Evolutionary conservation across 495 filamentous ascomycete species (phyloP).

Genomic region (Patellaria atrata): DNA sequence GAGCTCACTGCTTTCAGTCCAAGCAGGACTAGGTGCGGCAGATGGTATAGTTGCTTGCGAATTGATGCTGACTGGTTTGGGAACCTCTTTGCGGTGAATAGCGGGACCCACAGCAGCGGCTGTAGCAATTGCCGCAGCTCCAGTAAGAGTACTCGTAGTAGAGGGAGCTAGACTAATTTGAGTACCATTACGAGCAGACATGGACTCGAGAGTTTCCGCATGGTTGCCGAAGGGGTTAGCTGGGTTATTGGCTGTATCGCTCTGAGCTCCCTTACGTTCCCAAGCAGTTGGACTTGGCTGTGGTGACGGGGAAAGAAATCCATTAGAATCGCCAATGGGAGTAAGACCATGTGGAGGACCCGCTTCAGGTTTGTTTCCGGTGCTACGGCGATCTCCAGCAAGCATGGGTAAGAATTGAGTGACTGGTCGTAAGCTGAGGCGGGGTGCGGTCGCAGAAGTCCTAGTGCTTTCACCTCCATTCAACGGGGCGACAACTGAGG

Average conservation of each 20-base stretch:
- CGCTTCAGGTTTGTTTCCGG: conserved; percentile 28
- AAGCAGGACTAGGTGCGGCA: conserved; percentile 38
- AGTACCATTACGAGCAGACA: conserved; percentile 14
- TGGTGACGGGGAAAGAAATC: conserved; percentile 15
- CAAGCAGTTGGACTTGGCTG: conserved; percentile 30
- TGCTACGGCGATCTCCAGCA: conserved; percentile 31
- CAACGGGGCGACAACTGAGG: conserved; percentile 19
- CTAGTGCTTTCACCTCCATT: conserved; percentile 18
- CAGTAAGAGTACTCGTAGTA: conserved; percentile 19
- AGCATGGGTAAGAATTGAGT: conserved; percentile 75
- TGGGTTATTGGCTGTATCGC: conserved; percentile 28
- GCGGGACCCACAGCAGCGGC: conserved; percentile 15
- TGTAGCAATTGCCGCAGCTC: conserved; percentile 29
- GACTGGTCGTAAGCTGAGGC: conserved; percentile 72
- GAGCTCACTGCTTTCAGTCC: conserved; percentile 36
- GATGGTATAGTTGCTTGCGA: conserved; percentile 5
- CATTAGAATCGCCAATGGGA: conserved; percentile 3
- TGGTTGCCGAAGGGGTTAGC: conserved; percentile 33
- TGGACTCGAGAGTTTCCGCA: conserved; percentile 28
- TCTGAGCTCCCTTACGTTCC: conserved; percentile 34
- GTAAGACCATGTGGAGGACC: conserved; percentile 25
- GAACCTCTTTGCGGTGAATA: conserved; percentile 9
- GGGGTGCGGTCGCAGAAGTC: conserved; percentile 45
- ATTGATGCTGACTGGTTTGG: conserved; percentile 23
- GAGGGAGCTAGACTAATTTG: background rate